Conservation (phyloP, 495 filamentous ascomycete genomes). For the Daldinia vernicosa region DNA sequence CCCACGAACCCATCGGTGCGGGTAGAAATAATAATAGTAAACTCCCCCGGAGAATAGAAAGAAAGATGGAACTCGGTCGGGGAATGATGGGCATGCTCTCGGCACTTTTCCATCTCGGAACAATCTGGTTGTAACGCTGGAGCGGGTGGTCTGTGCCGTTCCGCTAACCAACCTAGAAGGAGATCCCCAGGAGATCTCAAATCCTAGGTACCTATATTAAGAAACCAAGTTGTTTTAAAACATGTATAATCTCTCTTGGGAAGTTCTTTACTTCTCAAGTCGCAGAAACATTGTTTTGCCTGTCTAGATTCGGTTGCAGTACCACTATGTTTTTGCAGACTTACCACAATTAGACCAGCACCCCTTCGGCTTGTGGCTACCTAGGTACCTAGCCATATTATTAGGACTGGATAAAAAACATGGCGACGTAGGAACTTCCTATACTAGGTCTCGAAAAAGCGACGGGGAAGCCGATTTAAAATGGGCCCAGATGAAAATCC, state of each 20-base stretch:
- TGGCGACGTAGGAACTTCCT: not conserved
- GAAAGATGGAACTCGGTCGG: conserved; percentile 3
- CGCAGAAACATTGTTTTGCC: not conserved
- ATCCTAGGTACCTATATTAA: conserved; percentile 16
- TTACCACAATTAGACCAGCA: conserved; percentile 12
- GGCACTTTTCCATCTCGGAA: conserved; percentile 15
- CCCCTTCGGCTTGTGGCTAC: conserved; percentile 1
- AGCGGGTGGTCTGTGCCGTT: conserved; percentile 1
- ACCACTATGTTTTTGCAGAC: not conserved
- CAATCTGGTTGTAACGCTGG: conserved; percentile 16
- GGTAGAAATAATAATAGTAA: conserved; percentile 5
- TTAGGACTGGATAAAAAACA: conserved; percentile 3
- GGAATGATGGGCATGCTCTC: conserved; percentile 1
- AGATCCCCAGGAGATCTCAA: conserved; percentile 5
- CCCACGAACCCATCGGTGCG: conserved; percentile 17
- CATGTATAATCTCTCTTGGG: conserved; percentile 6
- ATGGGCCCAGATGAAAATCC: not conserved
- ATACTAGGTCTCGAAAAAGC: not conserved
- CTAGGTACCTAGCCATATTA: not conserved
- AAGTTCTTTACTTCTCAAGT: conserved; percentile 5
- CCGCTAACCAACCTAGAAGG: conserved; percentile 19
- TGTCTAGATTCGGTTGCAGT: conserved; percentile 5
- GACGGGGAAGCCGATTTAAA: not conserved
- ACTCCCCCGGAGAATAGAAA: not conserved
- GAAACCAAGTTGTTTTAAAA: conserved; percentile 19